Conservation (phyloP, 805 yeast species). For the Monosporozyma aquatica region DNA sequence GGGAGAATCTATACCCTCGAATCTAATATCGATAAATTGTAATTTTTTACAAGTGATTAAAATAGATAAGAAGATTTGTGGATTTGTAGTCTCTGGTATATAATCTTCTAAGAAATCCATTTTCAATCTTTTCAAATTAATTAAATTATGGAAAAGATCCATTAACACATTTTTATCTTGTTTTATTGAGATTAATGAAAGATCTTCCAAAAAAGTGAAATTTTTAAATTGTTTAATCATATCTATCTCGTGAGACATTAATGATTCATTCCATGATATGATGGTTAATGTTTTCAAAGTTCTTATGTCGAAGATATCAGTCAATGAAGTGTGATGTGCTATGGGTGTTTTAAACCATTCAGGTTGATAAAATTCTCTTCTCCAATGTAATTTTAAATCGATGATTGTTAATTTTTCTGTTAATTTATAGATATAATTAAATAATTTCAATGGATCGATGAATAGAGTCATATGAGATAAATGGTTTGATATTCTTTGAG, state of each 20-base stretch:
- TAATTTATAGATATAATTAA: constrained; percentile 30
- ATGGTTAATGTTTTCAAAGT: constrained; percentile 32
- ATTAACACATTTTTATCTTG: constrained; percentile 28
- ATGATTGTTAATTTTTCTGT: constrained; percentile 28
- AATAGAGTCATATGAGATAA: constrained; percentile 31
- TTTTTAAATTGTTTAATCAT: constrained; percentile 32
- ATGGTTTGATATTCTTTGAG: constrained; percentile 24
- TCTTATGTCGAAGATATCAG: constrained; percentile 32
- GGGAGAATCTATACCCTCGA: constrained; percentile 29
- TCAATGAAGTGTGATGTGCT: constrained; percentile 19
- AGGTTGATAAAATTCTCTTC: constrained; percentile 32
- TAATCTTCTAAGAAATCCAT: constrained; percentile 33
- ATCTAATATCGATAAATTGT: constrained; percentile 34
- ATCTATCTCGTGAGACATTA: constrained; percentile 27
- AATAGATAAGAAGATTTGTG: constrained; percentile 31
- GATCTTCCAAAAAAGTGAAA: constrained; percentile 31
- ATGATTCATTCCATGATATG: constrained; percentile 37
- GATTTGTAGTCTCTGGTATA: constrained; percentile 27
- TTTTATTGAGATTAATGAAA: constrained; percentile 35
- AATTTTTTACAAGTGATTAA: constrained; percentile 28
- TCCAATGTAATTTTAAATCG: constrained; percentile 34
- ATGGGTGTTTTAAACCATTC: constrained; percentile 19
- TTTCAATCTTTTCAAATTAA: constrained; percentile 31
- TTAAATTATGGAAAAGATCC: constrained; percentile 25
- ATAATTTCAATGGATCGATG: constrained; percentile 33